These are phyloP conservation scores for Xylaria digitata DNA, from an alignment of 2,329 filamentous ascomycete species.

Conservation along the genomic window DNA sequence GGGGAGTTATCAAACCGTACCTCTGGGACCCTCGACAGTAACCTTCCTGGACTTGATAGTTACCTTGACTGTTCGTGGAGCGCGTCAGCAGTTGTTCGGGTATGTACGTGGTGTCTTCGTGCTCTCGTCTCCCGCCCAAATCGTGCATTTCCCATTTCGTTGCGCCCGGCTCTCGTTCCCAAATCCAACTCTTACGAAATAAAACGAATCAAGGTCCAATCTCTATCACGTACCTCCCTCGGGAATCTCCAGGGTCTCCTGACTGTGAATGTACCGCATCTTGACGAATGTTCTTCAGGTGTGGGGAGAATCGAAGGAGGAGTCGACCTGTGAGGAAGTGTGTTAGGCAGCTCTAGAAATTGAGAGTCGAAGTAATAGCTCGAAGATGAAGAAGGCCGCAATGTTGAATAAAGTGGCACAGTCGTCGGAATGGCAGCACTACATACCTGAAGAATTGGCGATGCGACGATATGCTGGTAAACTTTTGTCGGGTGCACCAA, in stretches of 20 bases:
- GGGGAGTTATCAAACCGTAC: conserved; percentile 59
- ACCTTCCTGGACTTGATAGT: conserved; percentile 96
- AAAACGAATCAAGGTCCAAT: conserved; percentile 8
- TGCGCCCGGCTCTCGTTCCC: conserved; percentile 13
- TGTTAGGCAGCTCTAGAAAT: conserved; percentile 25
- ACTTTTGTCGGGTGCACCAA: conserved; percentile 43
- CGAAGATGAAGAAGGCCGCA: neutral
- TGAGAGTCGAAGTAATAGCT: neutral
- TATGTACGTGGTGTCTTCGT: conserved; percentile 24
- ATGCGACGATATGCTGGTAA: conserved; percentile 48
- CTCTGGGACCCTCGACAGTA: conserved; percentile 96
- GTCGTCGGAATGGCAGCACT: conserved; percentile 19
- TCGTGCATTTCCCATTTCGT: conserved; percentile 8
- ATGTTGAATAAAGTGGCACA: neutral
- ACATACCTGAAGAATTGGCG: conserved; percentile 49
- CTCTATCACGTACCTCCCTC: conserved; percentile 83
- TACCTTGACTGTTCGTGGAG: conserved; percentile 82
- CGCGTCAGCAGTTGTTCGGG: conserved; percentile 50
- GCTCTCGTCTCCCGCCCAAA: conserved; percentile 17
- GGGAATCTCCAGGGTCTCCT: conserved; percentile 94
- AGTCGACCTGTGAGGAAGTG: conserved; percentile 43
- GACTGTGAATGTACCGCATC: conserved; percentile 99
- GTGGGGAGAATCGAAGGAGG: conserved; percentile 55
- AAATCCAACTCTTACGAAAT: conserved; percentile 26
- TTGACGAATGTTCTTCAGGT: conserved; percentile 70